phyloP scores from a whole-genome alignment of 2,329 filamentous ascomycete genomes.

The Daldinia eschscholtzii region DNA sequence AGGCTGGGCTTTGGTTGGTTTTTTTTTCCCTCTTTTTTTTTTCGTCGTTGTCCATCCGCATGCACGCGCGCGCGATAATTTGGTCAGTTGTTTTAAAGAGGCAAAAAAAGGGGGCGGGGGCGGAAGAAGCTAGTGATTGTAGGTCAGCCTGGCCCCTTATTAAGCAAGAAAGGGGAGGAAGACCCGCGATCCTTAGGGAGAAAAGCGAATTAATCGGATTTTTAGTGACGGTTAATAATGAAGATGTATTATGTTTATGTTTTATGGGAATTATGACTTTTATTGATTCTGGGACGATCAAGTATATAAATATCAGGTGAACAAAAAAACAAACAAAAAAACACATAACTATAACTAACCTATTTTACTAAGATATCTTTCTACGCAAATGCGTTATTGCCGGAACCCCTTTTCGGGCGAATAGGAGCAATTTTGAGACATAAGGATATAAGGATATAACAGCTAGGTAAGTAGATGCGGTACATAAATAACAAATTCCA shows the following conservation, averaged over 20 bases:
- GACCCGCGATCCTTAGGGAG: slow-evolving; percentile 2
- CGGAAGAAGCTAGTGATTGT: background rate
- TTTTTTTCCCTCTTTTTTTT: too few relatives aligned
- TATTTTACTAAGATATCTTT: slow-evolving; percentile 2
- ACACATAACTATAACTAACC: slow-evolving; percentile 1
- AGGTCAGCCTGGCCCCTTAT: background rate
- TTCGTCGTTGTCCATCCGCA: background rate
- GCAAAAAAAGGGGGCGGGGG: background rate
- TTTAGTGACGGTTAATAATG: too few relatives aligned
- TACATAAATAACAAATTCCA: background rate
- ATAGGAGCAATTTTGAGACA: background rate
- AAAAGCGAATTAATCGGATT: slow-evolving; percentile 1
- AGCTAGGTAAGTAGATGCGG: too few relatives aligned
- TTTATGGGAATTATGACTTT: background rate
- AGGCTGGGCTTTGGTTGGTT: slow-evolving; percentile 2
- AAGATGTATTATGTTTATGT: too few relatives aligned
- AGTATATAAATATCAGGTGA: background rate
- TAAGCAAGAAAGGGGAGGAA: background rate
- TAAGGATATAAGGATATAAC: too few relatives aligned
- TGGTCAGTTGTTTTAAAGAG: background rate
- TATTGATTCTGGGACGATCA: background rate
- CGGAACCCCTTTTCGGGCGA: background rate
- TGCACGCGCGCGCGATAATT: background rate
- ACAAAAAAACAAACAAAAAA: slow-evolving; percentile 1
- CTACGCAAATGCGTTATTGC: background rate